These are phyloP conservation scores for Monosporascus sp. DNA, from an alignment of 2,329 filamentous ascomycete species.

Conservation along the genomic window DNA sequence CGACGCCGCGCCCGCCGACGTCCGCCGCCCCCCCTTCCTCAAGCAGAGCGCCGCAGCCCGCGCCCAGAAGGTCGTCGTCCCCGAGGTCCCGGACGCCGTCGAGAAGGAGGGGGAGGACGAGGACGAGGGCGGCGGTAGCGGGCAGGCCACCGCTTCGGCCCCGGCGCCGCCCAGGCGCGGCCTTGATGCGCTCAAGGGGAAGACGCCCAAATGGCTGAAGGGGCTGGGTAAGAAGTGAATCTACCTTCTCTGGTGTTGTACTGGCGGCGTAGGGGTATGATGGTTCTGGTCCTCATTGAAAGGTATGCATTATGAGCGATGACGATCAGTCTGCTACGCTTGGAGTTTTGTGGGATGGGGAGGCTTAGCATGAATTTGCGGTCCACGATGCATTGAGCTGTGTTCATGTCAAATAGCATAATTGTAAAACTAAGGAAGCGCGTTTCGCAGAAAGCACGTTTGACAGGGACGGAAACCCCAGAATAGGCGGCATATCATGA, in stretches of 20 bases:
- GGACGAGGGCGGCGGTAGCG: constrained; percentile 4
- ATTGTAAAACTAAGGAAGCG: not conserved
- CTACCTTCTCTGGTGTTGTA: not conserved
- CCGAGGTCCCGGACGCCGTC: constrained; percentile 37
- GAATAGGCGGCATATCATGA: constrained; percentile 1
- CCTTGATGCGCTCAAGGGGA: constrained; percentile 14
- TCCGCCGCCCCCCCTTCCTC: constrained; percentile 35
- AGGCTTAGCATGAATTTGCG: no score
- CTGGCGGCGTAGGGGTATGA: not conserved
- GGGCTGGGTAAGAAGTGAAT: constrained; percentile 64
- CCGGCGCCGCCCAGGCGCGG: constrained; percentile 15
- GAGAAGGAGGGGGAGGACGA: constrained; percentile 26
- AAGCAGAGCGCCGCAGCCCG: constrained; percentile 42
- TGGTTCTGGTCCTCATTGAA: not conserved
- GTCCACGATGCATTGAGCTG: no score
- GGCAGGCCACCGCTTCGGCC: constrained; percentile 1
- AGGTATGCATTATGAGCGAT: not conserved
- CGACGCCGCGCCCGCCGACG: constrained; percentile 16
- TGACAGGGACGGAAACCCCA: not conserved
- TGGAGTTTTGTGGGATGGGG: constrained; percentile 7
- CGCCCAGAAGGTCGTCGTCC: constrained; percentile 54
- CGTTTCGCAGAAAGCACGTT: no score
- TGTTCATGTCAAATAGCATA: no score
- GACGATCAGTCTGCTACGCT: no score
- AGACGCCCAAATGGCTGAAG: constrained; percentile 68